These are phyloP conservation scores for Naganishia sp. DNA, from an alignment of 1,284 basidiomycete genomes.

Conservation along the genomic window DNA sequence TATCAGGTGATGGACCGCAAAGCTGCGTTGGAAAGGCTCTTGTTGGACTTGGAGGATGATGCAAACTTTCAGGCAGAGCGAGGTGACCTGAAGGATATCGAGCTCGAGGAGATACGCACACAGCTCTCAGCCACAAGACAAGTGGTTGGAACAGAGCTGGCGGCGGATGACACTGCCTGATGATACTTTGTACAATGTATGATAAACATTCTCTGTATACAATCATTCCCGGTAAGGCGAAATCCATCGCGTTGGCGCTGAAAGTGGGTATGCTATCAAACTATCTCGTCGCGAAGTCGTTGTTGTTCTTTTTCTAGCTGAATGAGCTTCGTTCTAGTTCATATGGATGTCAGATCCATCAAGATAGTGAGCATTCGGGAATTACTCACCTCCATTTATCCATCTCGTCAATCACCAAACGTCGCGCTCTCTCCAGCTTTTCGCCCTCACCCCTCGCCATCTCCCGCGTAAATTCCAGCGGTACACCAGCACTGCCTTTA, in stretches of 20 bases:
- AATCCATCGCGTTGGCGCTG: background rate
- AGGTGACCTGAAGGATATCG: conserved; percentile 11
- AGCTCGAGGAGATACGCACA: conserved; percentile 9
- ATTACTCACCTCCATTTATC: conserved; percentile 52
- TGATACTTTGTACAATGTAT: background rate
- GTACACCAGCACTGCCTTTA: conserved; percentile 50
- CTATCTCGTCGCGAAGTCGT: conserved; percentile 27
- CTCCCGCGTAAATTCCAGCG: conserved; percentile 73
- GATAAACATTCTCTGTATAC: background rate
- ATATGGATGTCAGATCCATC: background rate
- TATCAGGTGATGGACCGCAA: conserved; percentile 13
- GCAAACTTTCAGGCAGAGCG: conserved; percentile 4
- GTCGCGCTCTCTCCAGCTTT: conserved; percentile 73
- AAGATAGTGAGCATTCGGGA: background rate
- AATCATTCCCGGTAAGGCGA: background rate
- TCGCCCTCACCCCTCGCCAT: conserved; percentile 87
- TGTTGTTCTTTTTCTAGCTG: conserved; percentile 34
- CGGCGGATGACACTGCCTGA: background rate
- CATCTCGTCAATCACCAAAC: conserved; percentile 60
- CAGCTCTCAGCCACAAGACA: conserved; percentile 2
- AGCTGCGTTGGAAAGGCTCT: conserved; percentile 17
- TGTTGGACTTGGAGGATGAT: conserved; percentile 18
- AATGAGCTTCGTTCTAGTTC: conserved; percentile 32
- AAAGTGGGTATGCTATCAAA: background rate
- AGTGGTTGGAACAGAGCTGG: background rate